phyloP scores from a whole-genome alignment of 1,139 yeast species.

The Pichia kudriavzevii region DNA sequence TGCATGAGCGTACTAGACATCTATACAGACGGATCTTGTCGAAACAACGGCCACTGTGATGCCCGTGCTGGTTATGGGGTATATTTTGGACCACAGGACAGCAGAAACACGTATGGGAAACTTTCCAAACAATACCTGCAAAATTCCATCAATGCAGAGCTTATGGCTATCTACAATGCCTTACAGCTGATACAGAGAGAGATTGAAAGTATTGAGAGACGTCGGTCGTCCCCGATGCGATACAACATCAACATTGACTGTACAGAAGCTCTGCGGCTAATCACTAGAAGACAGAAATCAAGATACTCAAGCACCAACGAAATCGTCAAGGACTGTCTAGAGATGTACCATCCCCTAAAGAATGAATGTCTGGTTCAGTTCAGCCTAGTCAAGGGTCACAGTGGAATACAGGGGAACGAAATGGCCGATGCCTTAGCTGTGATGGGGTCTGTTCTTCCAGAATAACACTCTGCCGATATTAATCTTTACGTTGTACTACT shows the following conservation, averaged over 20 bases:
- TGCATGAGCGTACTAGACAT: too few relatives aligned
- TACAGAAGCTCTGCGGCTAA: constrained; percentile 41
- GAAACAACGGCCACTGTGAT: constrained; percentile 18
- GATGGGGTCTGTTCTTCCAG: constrained; percentile 30
- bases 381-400: too few relatives aligned
- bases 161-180: constrained; percentile 60
- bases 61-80: constrained; percentile 66
- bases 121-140: background rate
- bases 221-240: constrained; percentile 43
- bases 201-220: constrained; percentile 47
- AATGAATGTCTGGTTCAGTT: constrained; percentile 19
- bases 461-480: background rate
- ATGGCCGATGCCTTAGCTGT: constrained; percentile 70
- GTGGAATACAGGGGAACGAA: constrained; percentile 63
- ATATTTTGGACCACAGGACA: constrained; percentile 50
- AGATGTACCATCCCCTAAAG: constrained; percentile 15
- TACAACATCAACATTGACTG: constrained; percentile 33
- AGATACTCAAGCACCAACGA: constrained; percentile 4
- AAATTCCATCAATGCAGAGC: constrained; percentile 25
- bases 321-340: constrained; percentile 33
- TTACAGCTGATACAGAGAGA: constrained; percentile 71
- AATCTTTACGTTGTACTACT: too few relatives aligned
- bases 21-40: constrained; percentile 58
- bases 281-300: constrained; percentile 43
- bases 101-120: constrained; percentile 30